A percentile compares a stretch with the other conserved stretches of the same genome.
Conservation (phyloP, 2,329 filamentous ascomycete genomes). For the Trichoderma sp. region DNA sequence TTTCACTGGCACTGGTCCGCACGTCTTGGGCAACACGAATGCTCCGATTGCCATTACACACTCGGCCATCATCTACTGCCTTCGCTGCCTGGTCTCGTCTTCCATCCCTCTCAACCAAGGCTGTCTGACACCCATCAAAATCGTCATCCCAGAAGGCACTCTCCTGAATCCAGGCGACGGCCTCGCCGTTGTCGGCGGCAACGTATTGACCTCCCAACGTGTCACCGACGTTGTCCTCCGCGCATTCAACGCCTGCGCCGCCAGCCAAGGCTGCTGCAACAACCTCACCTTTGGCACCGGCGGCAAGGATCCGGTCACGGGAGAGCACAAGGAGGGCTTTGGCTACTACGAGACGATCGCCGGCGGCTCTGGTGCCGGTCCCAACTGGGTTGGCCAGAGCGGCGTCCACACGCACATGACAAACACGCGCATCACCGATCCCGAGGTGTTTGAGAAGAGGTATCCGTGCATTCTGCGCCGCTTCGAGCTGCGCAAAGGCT, state of each 20-base stretch:
- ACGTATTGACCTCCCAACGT: constrained; percentile 77
- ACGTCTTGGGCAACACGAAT: constrained; percentile 42
- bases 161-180: constrained; percentile 75
- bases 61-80: constrained; percentile 78
- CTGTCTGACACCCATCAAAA: constrained; percentile 74
- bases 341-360: constrained; percentile 88
- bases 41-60: constrained; percentile 41
- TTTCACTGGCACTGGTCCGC: constrained; percentile 40
- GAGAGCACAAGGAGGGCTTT: constrained; percentile 59
- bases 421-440: constrained; percentile 81
- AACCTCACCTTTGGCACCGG: constrained; percentile 85
- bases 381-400: constrained; percentile 70
- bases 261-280: constrained; percentile 79
- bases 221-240: constrained; percentile 82
- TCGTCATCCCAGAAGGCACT: constrained; percentile 70
- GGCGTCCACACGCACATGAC: constrained; percentile 87
- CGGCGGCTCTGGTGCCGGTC: constrained; percentile 73
- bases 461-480: constrained; percentile 69
- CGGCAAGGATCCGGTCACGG: constrained; percentile 64
- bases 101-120: constrained; percentile 88
- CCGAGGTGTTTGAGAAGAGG: constrained; percentile 75
- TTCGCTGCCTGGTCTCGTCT: constrained; percentile 76
- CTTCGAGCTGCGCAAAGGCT: constrained; percentile 66
- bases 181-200: constrained; percentile 81
- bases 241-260: constrained; percentile 78